Percentiles rank a stretch among this genome's conserved stretches.
phyloP scores from a whole-genome alignment of 2,329 filamentous ascomycete genomes.

The Sordariomycetes sp. region DNA sequence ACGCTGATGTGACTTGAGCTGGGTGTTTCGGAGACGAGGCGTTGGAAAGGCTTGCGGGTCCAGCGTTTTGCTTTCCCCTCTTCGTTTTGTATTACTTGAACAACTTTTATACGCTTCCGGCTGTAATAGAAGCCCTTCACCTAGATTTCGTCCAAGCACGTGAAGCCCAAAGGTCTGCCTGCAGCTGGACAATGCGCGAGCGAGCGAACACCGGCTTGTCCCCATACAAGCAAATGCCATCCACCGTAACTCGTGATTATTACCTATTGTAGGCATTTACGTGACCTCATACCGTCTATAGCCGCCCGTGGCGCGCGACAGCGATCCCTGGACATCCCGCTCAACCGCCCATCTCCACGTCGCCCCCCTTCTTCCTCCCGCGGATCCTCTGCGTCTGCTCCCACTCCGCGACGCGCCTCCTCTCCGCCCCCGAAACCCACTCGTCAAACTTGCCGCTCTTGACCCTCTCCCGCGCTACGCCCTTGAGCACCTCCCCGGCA shows the following conservation, averaged over 20 bases:
- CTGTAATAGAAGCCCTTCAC: too few relatives aligned
- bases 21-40: too few relatives aligned
- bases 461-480: constrained; percentile 67
- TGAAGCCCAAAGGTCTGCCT: too few relatives aligned
- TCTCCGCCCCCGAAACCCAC: constrained; percentile 62
- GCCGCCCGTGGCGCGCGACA: neutral
- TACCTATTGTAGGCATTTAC: too few relatives aligned
- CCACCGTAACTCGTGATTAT: neutral
- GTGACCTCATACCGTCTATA: neutral
- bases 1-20: too few relatives aligned
- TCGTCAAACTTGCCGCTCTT: constrained; percentile 48
- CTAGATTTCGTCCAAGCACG: too few relatives aligned
- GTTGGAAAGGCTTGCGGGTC: too few relatives aligned
- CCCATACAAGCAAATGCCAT: neutral
- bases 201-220: neutral
- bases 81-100: too few relatives aligned
- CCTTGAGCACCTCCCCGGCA: constrained; percentile 80
- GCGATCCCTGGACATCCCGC: too few relatives aligned
- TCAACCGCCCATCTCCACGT: constrained; percentile 28
- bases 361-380: constrained; percentile 22
- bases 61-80: too few relatives aligned
- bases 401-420: constrained; percentile 30
- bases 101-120: too few relatives aligned
- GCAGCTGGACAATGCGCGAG: too few relatives aligned
- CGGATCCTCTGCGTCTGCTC: constrained; percentile 19